Percentiles rank a stretch among this genome's conserved stretches.
Evolutionary conservation across 768 basidiomycete species (phyloP).

Genomic region (Lyophyllum decastes): DNA sequence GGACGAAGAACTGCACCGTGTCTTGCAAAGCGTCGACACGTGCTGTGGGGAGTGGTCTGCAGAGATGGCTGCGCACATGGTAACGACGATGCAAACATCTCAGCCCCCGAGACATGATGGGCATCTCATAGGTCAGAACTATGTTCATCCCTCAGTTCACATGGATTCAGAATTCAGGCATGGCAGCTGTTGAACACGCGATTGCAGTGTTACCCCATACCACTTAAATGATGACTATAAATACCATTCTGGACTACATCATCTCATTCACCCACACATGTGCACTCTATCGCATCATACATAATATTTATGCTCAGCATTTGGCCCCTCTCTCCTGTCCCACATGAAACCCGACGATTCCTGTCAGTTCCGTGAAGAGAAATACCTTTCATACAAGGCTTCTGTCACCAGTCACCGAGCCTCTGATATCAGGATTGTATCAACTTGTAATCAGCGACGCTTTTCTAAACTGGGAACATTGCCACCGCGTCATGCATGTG

Average conservation of each 20-base stretch:
- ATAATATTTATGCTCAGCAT: not conserved
- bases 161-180: not conserved
- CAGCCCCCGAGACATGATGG: not conserved
- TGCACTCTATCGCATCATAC: not conserved
- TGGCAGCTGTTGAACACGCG: not conserved
- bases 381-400: not conserved
- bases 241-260: too few relatives aligned
- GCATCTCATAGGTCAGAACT: not conserved
- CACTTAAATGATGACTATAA: not conserved
- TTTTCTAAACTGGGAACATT: not conserved
- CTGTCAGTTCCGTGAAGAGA: not conserved
- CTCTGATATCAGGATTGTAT: not conserved
- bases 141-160: not conserved
- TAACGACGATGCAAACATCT: not conserved
- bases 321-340: slow-evolving; percentile 1
- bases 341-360: slow-evolving; percentile 12
- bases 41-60: slow-evolving; percentile 5
- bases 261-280: not conserved
- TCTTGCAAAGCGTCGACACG: slow-evolving; percentile 1
- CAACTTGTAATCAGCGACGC: too few relatives aligned
- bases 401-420: not conserved
- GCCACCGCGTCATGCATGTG: not conserved
- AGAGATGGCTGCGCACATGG: slow-evolving; percentile 3
- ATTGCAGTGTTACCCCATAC: not conserved
- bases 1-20: not conserved